phyloP scores from a whole-genome alignment of 164 flowering plant genomes.

The Chloranthus sessilifolius region DNA sequence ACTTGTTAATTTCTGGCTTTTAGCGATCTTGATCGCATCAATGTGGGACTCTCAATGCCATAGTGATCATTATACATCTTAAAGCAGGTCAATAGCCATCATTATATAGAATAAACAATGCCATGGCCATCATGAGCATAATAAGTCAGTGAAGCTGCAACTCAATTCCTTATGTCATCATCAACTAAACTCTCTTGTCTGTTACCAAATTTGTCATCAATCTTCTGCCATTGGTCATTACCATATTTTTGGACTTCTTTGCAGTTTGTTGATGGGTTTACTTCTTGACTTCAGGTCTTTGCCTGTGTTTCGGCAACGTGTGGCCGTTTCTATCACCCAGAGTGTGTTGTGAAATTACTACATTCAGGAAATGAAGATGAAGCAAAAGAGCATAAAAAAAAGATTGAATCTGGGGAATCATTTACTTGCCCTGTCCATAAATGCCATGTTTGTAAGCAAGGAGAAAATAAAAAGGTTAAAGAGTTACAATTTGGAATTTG shows the following conservation, averaged over 20 bases:
- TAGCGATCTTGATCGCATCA: no score
- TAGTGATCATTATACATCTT: no score
- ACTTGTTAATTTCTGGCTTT: no score
- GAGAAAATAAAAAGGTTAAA: slow-evolving; percentile 39
- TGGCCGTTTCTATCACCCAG: slow-evolving; percentile 77
- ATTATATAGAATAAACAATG: no score
- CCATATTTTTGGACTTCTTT: neutral
- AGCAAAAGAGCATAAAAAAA: slow-evolving; percentile 34
- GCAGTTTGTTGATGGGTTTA: neutral
- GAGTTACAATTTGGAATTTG: slow-evolving; percentile 78
- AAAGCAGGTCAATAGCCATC: no score
- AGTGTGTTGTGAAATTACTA: slow-evolving; percentile 56
- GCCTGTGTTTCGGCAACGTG: slow-evolving; percentile 67
- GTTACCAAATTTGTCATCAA: no score
- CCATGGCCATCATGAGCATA: no score
- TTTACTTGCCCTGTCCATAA: slow-evolving; percentile 76
- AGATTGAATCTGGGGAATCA: slow-evolving; percentile 50
- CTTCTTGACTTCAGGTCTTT: slow-evolving; percentile 45
- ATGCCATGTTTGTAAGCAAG: slow-evolving; percentile 50
- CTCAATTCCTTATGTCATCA: no score
- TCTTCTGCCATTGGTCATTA: no score
- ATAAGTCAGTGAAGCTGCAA: no score
- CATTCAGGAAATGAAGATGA: slow-evolving; percentile 28
- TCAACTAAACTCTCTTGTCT: no score
- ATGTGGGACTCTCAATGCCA: no score